Base-by-base conservation (phyloP, 1,284 basidiomycete genomes). In the Farysia itapuensis region DNA sequence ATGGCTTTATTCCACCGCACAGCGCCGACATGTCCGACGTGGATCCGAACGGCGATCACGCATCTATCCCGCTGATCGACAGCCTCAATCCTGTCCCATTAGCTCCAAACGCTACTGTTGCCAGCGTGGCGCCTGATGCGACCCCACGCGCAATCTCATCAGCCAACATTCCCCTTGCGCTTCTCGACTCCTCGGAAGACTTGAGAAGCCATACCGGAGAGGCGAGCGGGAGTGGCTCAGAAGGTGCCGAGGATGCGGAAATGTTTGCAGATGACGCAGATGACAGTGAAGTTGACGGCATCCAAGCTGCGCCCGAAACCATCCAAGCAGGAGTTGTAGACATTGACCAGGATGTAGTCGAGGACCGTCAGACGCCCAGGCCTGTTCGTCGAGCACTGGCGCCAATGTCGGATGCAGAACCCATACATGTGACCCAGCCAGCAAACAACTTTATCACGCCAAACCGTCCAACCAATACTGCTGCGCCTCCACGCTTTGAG, bases 241-340 rank as follows among this genome's bases (percentile, higher is more conserved):
- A 74, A 14, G 64, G 69, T 22, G 65, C 64, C 1, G 72, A 70
- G 32, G 71, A 73, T 25, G 61, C 58, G 8, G 72, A 72, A n/a
- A 70, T 71, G 67, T 59, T 54, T 36, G 58, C 52, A 11, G 72
- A 73, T 15, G 70, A 67, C 12, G 61, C 45, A 13, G 64, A 63
- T 21, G 57, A 64, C 35, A 58, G 57, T 29, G 59, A 66, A 33
- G 34, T 48, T 14, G 63, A 54, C n/a, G 51, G 38, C 4, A 19
- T 36, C 11, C 46, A 48, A 25, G 45, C 32, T 11, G 26, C 40
- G 12, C 28, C 21, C 3, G 25, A 18, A 29, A 25, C 20, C 30
- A 22, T 5, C 11, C 39, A 41, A 18, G 15, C 24, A 14, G 28
- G 29, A 20, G 35, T 37, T 9, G 43, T 32, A 25, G 43, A 45